Percentiles rank a stretch among this genome's conserved stretches.
Conservation (phyloP, 2,329 filamentous ascomycete genomes). For the Talaromyces funiculosus region DNA sequence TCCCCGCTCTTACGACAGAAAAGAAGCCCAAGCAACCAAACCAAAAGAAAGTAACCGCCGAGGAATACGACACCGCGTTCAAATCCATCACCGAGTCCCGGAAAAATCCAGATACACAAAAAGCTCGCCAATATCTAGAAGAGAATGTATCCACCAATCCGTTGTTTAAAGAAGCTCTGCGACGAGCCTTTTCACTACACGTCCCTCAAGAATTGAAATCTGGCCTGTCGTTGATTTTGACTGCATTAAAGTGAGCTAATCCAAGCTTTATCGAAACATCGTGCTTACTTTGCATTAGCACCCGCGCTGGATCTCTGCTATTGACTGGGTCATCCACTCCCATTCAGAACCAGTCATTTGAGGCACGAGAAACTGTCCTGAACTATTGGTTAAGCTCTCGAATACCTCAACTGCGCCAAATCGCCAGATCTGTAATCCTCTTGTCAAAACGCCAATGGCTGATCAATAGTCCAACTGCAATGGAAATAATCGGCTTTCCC, state of each 20-base stretch:
- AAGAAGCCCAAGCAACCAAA: conserved; percentile 27
- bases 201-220: conserved; percentile 46
- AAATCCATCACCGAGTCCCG: conserved; percentile 18
- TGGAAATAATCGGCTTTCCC: conserved; percentile 49
- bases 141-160: conserved; percentile 46
- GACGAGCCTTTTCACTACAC: conserved; percentile 44
- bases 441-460: conserved; percentile 51
- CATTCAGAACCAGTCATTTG: conserved; percentile 50
- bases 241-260: conserved; percentile 46
- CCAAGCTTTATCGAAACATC: not conserved
- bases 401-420: conserved; percentile 47
- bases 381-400: conserved; percentile 50
- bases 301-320: conserved; percentile 51
- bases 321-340: conserved; percentile 53
- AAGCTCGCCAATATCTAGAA: conserved; percentile 43
- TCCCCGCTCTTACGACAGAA: conserved; percentile 48
- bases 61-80: conserved; percentile 34
- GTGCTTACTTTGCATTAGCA: conserved; percentile 29
- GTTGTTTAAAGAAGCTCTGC: conserved; percentile 45
- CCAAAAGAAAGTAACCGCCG: conserved; percentile 35
- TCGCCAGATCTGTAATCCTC: conserved; percentile 46
- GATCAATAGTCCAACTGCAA: conserved; percentile 46
- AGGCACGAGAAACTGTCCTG: conserved; percentile 51
- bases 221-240: conserved; percentile 49
- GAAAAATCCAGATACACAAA: conserved; percentile 28